Base-by-base conservation (phyloP, 2,329 filamentous ascomycete species). In the Stromatinia cepivora region DNA sequence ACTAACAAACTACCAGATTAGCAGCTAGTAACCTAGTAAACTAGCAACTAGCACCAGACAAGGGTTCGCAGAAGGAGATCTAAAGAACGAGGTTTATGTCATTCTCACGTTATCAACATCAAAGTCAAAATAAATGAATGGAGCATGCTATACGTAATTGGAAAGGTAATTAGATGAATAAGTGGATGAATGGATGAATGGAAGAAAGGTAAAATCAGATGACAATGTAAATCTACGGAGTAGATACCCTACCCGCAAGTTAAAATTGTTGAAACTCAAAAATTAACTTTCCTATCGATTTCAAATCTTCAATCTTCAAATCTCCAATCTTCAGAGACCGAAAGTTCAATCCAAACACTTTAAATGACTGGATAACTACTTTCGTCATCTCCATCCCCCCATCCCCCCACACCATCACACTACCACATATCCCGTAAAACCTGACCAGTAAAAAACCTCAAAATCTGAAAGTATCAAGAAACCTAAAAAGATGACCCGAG, bases 341-440 rank as follows among this genome's bases (percentile, higher is more conserved):
- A 57, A 57, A 34, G 54, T 34, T 57, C n/a, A 57, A 36, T 36
- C 34, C 59, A n/a, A n/a, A n/a, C 45, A 20, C 9, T n/a, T n/a
- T n/a, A n/a, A n/a, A n/a, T 45, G n/a, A 17, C 31, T 28, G 13
- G 34, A 34, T 22, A 34, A 50, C 31, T 28, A 36, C 28, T 42
- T 42, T 11, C 8, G 39, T 34, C 42, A 46, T 42, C 25, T 2
- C 28, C n/a, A 59, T 20, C 34, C 59, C 59, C 59, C 28, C n/a
- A 59, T 20, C 34, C 59, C 59, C 59, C 59, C 59, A 63, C 46
- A 36, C 45, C 6, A 36, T 42, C 39, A 42, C 39, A 42, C 11
- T 42, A 62, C 28, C 59, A 61, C 22, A 56, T 11, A 11, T 34
- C 42, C 42, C 42, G 42, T 28, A n/a, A 46, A 34, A 48, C 28